A percentile compares a stretch with the other conserved stretches of the same genome.
phyloP scores from a whole-genome alignment of 73 alveolate genomes.

The Paramecium sonneborni region DNA sequence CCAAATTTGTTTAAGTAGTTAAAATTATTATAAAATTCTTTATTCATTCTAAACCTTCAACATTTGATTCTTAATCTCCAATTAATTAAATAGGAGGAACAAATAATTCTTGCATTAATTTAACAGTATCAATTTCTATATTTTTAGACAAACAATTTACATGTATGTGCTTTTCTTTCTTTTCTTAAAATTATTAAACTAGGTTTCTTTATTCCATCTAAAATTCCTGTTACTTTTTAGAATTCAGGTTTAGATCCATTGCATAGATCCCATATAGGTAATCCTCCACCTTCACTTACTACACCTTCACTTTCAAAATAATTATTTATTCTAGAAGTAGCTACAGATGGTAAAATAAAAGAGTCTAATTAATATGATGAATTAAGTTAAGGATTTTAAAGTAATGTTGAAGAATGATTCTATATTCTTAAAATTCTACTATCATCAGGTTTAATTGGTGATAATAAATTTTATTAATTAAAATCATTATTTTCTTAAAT shows the following conservation, averaged over 20 bases:
- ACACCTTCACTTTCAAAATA: constrained; percentile 29
- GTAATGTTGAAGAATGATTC: background rate
- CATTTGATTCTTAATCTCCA: constrained; percentile 1
- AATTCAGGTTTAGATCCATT: background rate
- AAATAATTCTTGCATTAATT: background rate
- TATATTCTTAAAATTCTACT: background rate
- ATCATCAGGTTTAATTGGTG: background rate
- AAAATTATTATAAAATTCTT: background rate
- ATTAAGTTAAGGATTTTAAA: background rate
- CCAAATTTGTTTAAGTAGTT: background rate
- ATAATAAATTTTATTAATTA: background rate
- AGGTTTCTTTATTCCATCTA: constrained; percentile 6
- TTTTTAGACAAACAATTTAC: background rate
- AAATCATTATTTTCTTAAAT: background rate
- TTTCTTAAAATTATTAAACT: background rate
- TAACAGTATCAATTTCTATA: constrained; percentile 29
- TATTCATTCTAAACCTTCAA: constrained; percentile 17
- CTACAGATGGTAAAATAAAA: background rate
- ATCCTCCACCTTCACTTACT: constrained; percentile 44
- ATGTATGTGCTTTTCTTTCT: constrained; percentile 39
- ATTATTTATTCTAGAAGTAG: constrained; percentile 32
- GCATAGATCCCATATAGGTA: constrained; percentile 21
- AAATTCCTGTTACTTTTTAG: background rate
- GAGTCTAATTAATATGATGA: background rate
- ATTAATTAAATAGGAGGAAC: background rate